Evolutionary conservation across 805 yeast species (phyloP).

Genomic region (Allodekkera sacchari): DNA sequence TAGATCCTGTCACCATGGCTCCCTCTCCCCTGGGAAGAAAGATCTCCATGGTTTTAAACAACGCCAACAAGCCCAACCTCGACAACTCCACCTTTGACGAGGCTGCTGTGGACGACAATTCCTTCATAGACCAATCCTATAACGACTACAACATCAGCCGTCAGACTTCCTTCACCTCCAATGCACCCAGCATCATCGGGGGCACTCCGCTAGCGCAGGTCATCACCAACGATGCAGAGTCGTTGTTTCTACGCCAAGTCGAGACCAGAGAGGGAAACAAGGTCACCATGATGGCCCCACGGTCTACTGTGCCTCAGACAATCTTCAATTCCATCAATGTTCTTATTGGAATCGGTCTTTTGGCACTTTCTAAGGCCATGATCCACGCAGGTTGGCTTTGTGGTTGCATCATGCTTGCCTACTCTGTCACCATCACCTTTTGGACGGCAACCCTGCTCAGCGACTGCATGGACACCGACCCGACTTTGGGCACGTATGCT

Average conservation of each 20-base stretch:
- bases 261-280: conserved; percentile 66
- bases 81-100: conserved; percentile 22
- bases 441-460: conserved; percentile 73
- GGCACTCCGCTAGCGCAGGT: conserved; percentile 11
- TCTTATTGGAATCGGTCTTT: conserved; percentile 59
- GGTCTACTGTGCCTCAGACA: conserved; percentile 70
- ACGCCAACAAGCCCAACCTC: background rate
- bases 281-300: conserved; percentile 68
- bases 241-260: conserved; percentile 34
- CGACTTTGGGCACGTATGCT: conserved; percentile 76
- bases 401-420: conserved; percentile 50
- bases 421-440: conserved; percentile 61
- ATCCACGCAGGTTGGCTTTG: conserved; percentile 57
- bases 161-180: conserved; percentile 13
- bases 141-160: conserved; percentile 9
- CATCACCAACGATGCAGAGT: conserved; percentile 19
- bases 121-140: conserved; percentile 28
- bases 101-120: conserved; percentile 35
- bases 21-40: conserved; percentile 60
- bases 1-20: conserved; percentile 60
- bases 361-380: conserved; percentile 60
- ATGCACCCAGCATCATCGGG: background rate
- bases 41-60: conserved; percentile 41
- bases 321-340: conserved; percentile 59
- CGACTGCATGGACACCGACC: conserved; percentile 71